These are phyloP conservation scores for Gonapodya prolifera DNA, from an alignment of 192 early-diverging fungal species.

Conservation along the genomic window DNA sequence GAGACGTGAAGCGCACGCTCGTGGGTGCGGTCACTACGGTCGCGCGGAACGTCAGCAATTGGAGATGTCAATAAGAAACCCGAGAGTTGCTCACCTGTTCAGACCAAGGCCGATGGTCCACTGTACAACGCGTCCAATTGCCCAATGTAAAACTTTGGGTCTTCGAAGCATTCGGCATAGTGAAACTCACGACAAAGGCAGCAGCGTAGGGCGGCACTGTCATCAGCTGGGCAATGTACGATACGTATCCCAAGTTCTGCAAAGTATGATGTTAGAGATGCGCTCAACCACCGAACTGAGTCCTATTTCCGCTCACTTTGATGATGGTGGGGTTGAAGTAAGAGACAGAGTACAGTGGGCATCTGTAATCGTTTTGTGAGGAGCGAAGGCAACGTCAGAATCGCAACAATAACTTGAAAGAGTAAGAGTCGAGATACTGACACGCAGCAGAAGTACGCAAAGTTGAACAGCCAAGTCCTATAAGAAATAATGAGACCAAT, in stretches of 20 bases:
- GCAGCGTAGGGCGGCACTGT: conserved; percentile 24
- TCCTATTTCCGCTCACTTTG: not conserved
- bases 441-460: not conserved
- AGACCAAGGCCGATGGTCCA: not conserved
- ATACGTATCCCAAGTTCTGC: conserved; percentile 26
- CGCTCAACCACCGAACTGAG: too few species aligned
- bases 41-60: too few species aligned
- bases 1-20: conserved; percentile 28
- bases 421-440: not conserved
- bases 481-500: too few species aligned
- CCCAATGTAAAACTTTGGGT: too few species aligned
- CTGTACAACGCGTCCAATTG: too few species aligned
- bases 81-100: not conserved
- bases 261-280: too few species aligned
- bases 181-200: conserved; percentile 8
- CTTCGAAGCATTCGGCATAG: too few species aligned
- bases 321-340: not conserved
- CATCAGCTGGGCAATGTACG: conserved; percentile 26
- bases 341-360: too few species aligned
- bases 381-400: too few species aligned
- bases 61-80: too few species aligned
- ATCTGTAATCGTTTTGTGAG: not conserved
- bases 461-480: too few species aligned
- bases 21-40: conserved; percentile 29
- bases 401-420: too few species aligned